Evolutionary conservation across 1,284 basidiomycete genomes (phyloP).

Genomic region (Butyriboletus appendiculatus): DNA sequence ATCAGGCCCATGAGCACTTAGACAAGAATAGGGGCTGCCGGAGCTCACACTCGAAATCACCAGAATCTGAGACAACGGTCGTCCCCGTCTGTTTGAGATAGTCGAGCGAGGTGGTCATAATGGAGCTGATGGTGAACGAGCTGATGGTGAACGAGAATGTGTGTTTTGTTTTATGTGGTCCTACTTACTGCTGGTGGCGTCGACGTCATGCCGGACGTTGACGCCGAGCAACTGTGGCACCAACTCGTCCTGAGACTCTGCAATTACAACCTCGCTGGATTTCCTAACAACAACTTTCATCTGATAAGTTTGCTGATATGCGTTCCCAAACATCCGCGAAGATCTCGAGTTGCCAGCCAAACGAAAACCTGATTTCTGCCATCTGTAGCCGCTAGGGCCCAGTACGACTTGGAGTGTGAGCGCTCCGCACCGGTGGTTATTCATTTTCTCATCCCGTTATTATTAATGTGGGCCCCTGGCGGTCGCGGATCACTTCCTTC

Average conservation of each 20-base stretch:
- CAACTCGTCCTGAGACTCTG: too few species aligned
- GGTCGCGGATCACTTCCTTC: too few species aligned
- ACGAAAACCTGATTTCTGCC: neutral
- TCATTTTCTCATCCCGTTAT: too few species aligned
- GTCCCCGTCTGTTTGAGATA: slow-evolving; percentile 87
- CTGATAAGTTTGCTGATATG: neutral
- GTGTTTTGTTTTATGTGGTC: neutral
- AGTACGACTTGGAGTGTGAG: too few species aligned
- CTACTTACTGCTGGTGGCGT: neutral
- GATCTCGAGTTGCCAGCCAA: neutral
- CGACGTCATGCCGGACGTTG: slow-evolving; percentile 1
- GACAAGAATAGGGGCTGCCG: slow-evolving; percentile 4
- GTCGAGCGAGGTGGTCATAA: slow-evolving; percentile 87
- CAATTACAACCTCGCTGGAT: too few species aligned
- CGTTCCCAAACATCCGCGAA: neutral
- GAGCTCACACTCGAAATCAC: slow-evolving; percentile 75
- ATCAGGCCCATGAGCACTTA: neutral
- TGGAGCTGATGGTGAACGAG: slow-evolving; percentile 14
- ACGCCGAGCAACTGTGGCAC: slow-evolving; percentile 1
- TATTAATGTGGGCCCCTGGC: too few species aligned
- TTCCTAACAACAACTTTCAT: too few species aligned
- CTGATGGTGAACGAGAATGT: neutral
- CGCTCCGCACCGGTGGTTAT: too few species aligned
- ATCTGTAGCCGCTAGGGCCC: neutral
- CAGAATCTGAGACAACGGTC: slow-evolving; percentile 91